Evolutionary conservation across 2,329 filamentous ascomycete genomes (phyloP).

Genomic region (Talaromyces islandicus): DNA sequence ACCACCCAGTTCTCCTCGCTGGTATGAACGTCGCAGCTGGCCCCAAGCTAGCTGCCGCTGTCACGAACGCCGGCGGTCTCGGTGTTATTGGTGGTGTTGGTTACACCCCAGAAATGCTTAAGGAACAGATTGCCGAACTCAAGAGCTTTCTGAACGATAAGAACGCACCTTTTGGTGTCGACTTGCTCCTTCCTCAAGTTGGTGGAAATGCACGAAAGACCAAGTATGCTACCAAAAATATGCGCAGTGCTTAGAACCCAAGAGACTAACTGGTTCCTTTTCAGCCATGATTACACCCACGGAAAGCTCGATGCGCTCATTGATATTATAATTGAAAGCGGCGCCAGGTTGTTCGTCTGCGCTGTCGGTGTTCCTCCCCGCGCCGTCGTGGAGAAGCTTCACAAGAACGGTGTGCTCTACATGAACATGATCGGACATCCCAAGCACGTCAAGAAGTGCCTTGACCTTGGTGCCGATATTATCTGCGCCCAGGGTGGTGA

Average conservation of each 20-base stretch:
- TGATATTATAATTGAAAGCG: constrained; percentile 87
- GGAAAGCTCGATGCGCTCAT: constrained; percentile 89
- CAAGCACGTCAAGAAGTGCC: constrained; percentile 96
- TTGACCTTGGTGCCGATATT: constrained; percentile 86
- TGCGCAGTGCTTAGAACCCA: neutral
- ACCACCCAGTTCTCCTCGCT: constrained; percentile 90
- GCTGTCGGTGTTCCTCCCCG: constrained; percentile 92
- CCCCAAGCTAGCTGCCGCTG: constrained; percentile 90
- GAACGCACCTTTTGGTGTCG: constrained; percentile 91
- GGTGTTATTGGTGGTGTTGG: constrained; percentile 89
- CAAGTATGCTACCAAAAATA: constrained; percentile 53
- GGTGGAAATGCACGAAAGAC: constrained; percentile 92
- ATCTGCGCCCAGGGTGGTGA: constrained; percentile 98
- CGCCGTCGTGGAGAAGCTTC: constrained; percentile 80
- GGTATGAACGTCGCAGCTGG: constrained; percentile 99
- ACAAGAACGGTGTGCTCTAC: constrained; percentile 81
- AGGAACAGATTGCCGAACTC: constrained; percentile 88
- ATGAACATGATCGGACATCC: constrained; percentile 99
- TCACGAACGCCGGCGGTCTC: constrained; percentile 92
- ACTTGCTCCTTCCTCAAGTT: constrained; percentile 88
- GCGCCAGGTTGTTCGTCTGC: constrained; percentile 89
- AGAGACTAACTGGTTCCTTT: constrained; percentile 12
- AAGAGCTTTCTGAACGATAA: constrained; percentile 85
- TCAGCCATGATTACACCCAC: constrained; percentile 98
- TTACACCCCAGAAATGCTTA: constrained; percentile 96